Evolutionary conservation across 2,329 filamentous ascomycete species (phyloP).

Genomic region (Orbilia ellipsospora): DNA sequence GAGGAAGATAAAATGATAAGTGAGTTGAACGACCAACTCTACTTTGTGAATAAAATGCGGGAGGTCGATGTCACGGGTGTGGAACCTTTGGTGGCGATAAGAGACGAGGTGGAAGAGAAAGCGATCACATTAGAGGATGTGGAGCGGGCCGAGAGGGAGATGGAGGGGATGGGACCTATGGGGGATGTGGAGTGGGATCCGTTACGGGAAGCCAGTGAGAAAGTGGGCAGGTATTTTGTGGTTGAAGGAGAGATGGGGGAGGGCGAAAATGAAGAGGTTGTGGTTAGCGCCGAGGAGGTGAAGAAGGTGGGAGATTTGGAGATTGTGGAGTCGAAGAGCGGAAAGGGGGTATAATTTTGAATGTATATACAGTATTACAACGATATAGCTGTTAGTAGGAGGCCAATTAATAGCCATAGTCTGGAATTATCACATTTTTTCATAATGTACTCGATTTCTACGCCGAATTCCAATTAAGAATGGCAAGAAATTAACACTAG

Average conservation of each 20-base stretch:
- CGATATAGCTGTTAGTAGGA: no score
- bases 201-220: conserved; percentile 60
- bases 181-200: conserved; percentile 76
- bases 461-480: no score
- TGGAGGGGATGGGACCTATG: conserved; percentile 61
- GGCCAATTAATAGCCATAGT: no score
- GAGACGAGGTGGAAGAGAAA: conserved; percentile 80
- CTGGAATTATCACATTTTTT: no score
- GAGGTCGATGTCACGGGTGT: conserved; percentile 78
- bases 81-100: conserved; percentile 78
- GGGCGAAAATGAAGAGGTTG: conserved; percentile 29
- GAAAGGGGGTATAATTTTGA: background rate
- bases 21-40: conserved; percentile 82
- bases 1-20: conserved; percentile 78
- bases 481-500: no score
- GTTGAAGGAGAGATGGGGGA: conserved; percentile 59
- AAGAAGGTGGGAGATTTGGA: conserved; percentile 26
- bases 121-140: conserved; percentile 69
- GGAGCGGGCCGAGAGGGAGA: conserved; percentile 71
- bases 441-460: no score
- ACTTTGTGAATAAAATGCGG: conserved; percentile 90
- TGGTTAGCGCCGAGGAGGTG: conserved; percentile 33
- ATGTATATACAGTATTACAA: no score
- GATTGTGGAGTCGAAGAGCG: conserved; percentile 2
- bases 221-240: conserved; percentile 61